These are phyloP conservation scores for Periconia digitata DNA, from an alignment of 2,329 filamentous ascomycete genomes.

Conservation along the genomic window DNA sequence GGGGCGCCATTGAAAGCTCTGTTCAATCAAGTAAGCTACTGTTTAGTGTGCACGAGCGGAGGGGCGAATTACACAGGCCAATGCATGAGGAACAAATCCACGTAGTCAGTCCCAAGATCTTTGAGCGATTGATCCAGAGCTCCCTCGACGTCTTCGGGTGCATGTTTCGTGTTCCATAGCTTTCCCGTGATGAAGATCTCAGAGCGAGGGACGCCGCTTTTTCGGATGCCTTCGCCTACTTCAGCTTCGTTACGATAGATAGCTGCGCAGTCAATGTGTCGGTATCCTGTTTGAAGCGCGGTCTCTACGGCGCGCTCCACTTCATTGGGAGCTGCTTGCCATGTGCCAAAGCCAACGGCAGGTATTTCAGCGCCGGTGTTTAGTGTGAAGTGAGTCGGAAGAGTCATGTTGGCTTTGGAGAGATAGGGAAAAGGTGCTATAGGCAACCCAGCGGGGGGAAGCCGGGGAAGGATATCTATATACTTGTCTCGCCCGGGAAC, in stretches of 20 bases:
- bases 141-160: constrained; percentile 57
- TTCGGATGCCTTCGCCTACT: constrained; percentile 70
- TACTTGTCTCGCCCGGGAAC: too few relatives aligned
- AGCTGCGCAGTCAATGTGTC: constrained; percentile 73
- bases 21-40: neutral
- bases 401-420: constrained; percentile 16
- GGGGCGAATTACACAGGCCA: constrained; percentile 50
- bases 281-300: constrained; percentile 67
- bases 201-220: constrained; percentile 61
- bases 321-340: constrained; percentile 70
- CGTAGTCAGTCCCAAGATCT: constrained; percentile 63
- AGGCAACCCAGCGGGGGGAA: too few relatives aligned
- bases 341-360: constrained; percentile 73
- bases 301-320: constrained; percentile 63
- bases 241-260: constrained; percentile 77
- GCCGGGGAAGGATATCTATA: too few relatives aligned
- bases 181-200: constrained; percentile 77
- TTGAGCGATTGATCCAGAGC: constrained; percentile 62
- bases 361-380: constrained; percentile 75
- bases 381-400: constrained; percentile 50
- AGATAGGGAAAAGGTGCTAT: neutral
- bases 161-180: constrained; percentile 77
- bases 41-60: neutral
- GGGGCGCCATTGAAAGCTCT: constrained; percentile 26
- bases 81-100: constrained; percentile 70